These are phyloP conservation scores for Phytophthora rubi DNA, from an alignment of 352 stramenopile species.

Conservation along the genomic window DNA sequence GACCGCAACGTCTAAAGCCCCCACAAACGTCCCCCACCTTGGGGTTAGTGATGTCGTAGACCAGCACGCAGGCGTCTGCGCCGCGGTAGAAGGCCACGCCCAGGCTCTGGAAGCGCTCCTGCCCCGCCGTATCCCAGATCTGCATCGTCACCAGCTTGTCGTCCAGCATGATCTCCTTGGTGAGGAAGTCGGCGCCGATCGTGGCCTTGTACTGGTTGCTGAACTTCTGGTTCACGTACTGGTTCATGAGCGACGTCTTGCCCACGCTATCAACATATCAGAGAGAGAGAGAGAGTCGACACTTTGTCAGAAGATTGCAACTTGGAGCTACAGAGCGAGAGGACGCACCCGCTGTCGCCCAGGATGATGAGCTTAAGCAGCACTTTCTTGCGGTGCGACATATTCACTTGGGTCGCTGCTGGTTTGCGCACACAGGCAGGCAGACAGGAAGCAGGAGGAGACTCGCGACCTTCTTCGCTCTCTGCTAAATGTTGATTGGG, in stretches of 20 bases:
- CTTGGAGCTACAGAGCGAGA: neutral
- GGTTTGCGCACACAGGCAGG: conserved; percentile 6
- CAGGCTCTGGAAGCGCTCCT: conserved; percentile 99
- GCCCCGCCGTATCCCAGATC: conserved; percentile 99
- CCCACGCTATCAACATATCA: conserved; percentile 84
- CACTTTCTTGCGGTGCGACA: conserved; percentile 95
- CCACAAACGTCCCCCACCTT: conserved; percentile 48
- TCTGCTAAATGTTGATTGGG: conserved; percentile 24
- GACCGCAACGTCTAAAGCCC: neutral
- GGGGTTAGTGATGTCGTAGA: conserved; percentile 99
- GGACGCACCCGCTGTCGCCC: conserved; percentile 94
- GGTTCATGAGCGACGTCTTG: conserved; percentile 99
- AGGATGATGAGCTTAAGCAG: conserved; percentile 98
- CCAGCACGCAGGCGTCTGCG: conserved; percentile 97
- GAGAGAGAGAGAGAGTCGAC: too few relatives aligned
- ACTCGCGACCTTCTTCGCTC: neutral
- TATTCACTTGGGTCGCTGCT: conserved; percentile 18
- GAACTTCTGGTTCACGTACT: conserved; percentile 99
- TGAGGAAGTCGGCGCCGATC: conserved; percentile 99
- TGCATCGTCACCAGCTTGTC: conserved; percentile 97
- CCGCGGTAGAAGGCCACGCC: conserved; percentile 98
- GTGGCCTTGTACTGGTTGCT: conserved; percentile 99
- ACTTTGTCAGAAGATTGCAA: too few relatives aligned
- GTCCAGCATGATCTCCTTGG: conserved; percentile 96
- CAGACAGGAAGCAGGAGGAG: neutral